Base-by-base conservation (phyloP, 164 flowering plant genomes). In the Nymphaea thermarum region DNA sequence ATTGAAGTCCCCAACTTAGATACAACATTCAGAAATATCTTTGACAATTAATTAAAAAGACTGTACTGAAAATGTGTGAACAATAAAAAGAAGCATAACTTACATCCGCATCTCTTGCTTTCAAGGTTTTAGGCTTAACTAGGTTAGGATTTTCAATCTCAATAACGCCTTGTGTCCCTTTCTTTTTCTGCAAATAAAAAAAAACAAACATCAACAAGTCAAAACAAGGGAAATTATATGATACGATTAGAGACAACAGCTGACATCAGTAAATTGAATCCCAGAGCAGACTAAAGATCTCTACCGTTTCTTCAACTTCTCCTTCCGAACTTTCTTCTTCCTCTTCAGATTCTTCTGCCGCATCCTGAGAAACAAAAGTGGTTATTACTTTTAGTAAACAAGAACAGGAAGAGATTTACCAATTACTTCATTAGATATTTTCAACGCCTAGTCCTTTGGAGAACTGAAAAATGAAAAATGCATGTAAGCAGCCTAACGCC, bases 131-230 rank as follows among this genome's bases (percentile, higher is more conserved):
- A 41, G 81, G 73, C 77, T 86, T 88, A 10, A 74, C 92, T 78
- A 89, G 69, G 79, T 89, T 92, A 63, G 98, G 98, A 77, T 92
- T 92, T 53, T 88, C 84, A 70, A 89, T 82, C 80, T 89, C 81
- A 68, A 92, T 92, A 62, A 92, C 51, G 66, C 96, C 91, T 72
- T 88, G 76, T 15, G 86, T 79, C 42, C 96, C 98, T 73, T 91
- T 91, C 72, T 72, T 74, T 78, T 85, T 89, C 86, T 86, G 84
- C 76, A 42, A 63, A 68, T 62, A 61, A 62, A 41, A 2, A 62
- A 62, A 10, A 17, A 10, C 64, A 62, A 62, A 41, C 5, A 62
- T 62, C 41, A 12, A 17, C 12, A 62, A 2, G 8, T 62, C 25
- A 62, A 17, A 62, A 17, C 25, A 62, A 17, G n/a, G 42, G 36